Evolutionary conservation across 108 stramenopile species (phyloP).

Genomic region (Hondaea fermentalgiana): DNA sequence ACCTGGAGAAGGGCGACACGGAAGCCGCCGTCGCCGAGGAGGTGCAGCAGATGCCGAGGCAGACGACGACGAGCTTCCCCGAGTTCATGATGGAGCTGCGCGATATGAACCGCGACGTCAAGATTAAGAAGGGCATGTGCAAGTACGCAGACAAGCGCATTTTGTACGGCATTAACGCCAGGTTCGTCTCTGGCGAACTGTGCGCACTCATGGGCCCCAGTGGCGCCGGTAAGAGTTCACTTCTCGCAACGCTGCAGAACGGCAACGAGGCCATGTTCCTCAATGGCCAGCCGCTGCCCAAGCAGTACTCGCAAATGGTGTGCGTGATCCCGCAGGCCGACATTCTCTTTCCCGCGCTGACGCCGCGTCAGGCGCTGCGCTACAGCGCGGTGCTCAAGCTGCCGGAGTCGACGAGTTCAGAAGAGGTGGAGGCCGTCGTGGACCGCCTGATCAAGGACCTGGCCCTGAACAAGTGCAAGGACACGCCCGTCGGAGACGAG

Average conservation of each 20-base stretch:
- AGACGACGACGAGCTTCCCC: not conserved
- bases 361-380: slow-evolving; percentile 25
- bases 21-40: not conserved
- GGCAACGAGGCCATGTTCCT: not conserved
- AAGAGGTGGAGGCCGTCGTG: not conserved
- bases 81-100: not conserved
- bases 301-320: not conserved
- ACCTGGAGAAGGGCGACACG: no score
- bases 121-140: not conserved
- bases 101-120: not conserved
- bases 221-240: slow-evolving; percentile 28
- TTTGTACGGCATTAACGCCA: not conserved
- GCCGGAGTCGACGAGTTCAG: not conserved
- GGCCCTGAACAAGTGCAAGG: not conserved
- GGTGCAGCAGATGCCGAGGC: not conserved
- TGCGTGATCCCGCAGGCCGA: slow-evolving; percentile 45
- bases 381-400: slow-evolving; percentile 27
- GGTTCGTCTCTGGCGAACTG: slow-evolving; percentile 5
- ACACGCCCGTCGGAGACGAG: slow-evolving; percentile 17
- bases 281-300: not conserved
- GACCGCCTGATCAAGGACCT: slow-evolving; percentile 16
- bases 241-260: slow-evolving; percentile 10
- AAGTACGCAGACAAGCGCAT: not conserved
- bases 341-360: slow-evolving; percentile 34
- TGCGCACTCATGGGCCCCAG: slow-evolving; percentile 28